Evolutionary conservation across 2,329 filamentous ascomycete species (phyloP).

Genomic region (Trichophaea hybrida): DNA sequence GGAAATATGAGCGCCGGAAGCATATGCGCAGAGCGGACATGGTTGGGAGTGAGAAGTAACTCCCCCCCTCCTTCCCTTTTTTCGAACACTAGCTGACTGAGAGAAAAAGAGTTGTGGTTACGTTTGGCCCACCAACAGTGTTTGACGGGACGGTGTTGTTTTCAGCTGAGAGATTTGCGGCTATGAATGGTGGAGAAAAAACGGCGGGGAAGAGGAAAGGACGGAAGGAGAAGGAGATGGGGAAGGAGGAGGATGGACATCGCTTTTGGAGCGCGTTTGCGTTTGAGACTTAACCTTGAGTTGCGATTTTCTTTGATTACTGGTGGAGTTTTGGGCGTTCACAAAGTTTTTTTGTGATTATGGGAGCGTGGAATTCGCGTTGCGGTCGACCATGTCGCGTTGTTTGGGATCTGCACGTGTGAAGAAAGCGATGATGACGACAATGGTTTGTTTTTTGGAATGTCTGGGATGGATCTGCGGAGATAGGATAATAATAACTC

Average conservation of each 20-base stretch:
- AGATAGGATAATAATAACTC: too few species aligned
- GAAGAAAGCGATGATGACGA: too few species aligned
- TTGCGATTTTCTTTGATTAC: too few species aligned
- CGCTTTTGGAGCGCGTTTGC: conserved; percentile 17
- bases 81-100: neutral
- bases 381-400: too few species aligned
- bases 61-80: too few species aligned
- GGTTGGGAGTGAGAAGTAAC: conserved; percentile 12
- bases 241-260: neutral
- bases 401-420: too few species aligned
- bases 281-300: conserved; percentile 5
- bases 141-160: neutral
- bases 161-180: conserved; percentile 7
- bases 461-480: too few species aligned
- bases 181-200: neutral
- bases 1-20: conserved; percentile 6
- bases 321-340: too few species aligned
- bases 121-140: conserved; percentile 1
- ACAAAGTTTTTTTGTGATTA: too few species aligned
- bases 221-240: neutral
- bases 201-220: conserved; percentile 2
- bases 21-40: conserved; percentile 9
- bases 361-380: too few species aligned
- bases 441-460: too few species aligned
- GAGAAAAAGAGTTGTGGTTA: conserved; percentile 12